Percentiles rank a stretch among this genome's conserved stretches.
phyloP scores from a whole-genome alignment of 305 asterid genomes.

The Lippia alba region DNA sequence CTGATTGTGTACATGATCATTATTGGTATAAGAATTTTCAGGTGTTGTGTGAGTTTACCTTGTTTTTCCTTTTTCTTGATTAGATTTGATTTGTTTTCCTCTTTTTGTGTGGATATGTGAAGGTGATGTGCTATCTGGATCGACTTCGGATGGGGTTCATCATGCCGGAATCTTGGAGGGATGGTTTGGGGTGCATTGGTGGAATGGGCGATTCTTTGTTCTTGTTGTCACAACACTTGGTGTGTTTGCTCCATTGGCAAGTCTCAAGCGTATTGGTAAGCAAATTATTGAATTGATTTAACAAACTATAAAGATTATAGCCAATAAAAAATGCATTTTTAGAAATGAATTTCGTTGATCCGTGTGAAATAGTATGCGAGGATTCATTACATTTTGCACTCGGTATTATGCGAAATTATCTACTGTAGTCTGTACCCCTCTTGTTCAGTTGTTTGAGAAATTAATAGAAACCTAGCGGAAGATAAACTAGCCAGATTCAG shows the following conservation, averaged over 20 bases:
- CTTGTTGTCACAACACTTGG: conserved; percentile 52
- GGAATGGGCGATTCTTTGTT: conserved; percentile 59
- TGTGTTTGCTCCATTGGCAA: conserved; percentile 60
- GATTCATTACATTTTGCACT: too few relatives aligned
- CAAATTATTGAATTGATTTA: not conserved
- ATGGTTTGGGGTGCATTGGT: conserved; percentile 73
- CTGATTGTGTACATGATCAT: conserved; percentile 69
- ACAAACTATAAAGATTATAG: not conserved
- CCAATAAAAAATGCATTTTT: not conserved
- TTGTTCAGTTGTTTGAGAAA: too few relatives aligned
- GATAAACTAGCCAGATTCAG: too few relatives aligned
- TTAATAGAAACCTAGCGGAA: too few relatives aligned
- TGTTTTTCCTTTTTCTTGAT: not conserved
- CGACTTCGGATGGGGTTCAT: conserved; percentile 50
- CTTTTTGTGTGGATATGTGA: conserved; percentile 16
- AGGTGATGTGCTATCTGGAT: conserved; percentile 75
- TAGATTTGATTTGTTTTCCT: too few relatives aligned
- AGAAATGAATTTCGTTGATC: not conserved
- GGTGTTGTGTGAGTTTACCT: not conserved
- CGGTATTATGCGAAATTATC: too few relatives aligned
- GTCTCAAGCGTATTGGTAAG: conserved; percentile 59
- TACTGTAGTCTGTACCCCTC: too few relatives aligned
- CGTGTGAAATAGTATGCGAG: not conserved
- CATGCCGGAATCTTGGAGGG: conserved; percentile 61
- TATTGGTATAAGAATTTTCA: conserved; percentile 44